Conservation (phyloP, 352 stramenopile genomes). For the Peronospora tabacina region DNA sequence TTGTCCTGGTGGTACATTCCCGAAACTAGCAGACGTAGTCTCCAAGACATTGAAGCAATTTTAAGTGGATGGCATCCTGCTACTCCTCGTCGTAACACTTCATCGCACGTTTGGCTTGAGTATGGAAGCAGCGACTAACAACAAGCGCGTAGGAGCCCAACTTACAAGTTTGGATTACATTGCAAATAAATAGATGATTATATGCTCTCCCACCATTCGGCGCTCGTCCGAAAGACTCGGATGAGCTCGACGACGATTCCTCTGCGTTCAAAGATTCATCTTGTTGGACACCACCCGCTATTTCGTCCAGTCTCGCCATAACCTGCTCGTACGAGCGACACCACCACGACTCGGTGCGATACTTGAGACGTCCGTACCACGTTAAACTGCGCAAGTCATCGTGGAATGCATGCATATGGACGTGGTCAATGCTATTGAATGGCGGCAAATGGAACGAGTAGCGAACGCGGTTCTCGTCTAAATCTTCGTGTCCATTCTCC, state of each 20-base stretch:
- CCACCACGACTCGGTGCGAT: constrained; percentile 77
- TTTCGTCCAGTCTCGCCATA: constrained; percentile 28
- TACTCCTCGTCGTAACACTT: constrained; percentile 44
- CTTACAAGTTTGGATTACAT: constrained; percentile 13
- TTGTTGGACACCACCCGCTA: constrained; percentile 12
- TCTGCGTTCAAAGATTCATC: constrained; percentile 3
- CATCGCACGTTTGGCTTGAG: constrained; percentile 44
- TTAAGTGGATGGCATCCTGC: constrained; percentile 64
- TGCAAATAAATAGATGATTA: constrained; percentile 25
- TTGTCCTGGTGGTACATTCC: constrained; percentile 63
- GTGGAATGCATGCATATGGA: constrained; percentile 82
- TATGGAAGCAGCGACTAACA: constrained; percentile 27
- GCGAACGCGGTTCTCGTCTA: constrained; percentile 26
- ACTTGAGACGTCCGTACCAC: constrained; percentile 68
- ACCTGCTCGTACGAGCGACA: constrained; percentile 75
- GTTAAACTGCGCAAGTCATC: constrained; percentile 32
- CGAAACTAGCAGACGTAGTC: constrained; percentile 64
- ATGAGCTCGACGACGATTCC: constrained; percentile 18
- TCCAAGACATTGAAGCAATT: constrained; percentile 78
- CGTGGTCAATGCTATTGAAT: constrained; percentile 86
- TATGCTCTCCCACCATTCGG: constrained; percentile 6
- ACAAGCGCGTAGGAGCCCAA: constrained; percentile 5
- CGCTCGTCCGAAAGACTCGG: constrained; percentile 8
- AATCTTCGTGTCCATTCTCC: neutral
- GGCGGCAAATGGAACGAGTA: constrained; percentile 60